Conservation (phyloP, 1,284 basidiomycete genomes). For the Trametes pubescens region DNA sequence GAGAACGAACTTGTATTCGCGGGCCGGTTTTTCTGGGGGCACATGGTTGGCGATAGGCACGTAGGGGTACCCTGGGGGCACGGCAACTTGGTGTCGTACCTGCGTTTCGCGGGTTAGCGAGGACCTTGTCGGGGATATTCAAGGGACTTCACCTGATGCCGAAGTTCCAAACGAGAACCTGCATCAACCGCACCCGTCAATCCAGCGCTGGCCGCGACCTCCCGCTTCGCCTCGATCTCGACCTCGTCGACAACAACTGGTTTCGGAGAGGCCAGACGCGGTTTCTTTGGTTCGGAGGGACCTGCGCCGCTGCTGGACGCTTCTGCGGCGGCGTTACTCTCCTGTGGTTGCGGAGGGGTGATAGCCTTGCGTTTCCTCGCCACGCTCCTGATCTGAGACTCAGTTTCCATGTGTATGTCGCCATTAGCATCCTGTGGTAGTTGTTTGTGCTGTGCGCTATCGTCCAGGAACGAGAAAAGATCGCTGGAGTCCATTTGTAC, state of each 20-base stretch:
- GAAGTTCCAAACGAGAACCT: conserved; percentile 75
- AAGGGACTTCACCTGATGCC: conserved; percentile 71
- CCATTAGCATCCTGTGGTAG: conserved; percentile 27
- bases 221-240: conserved; percentile 88
- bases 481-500: conserved; percentile 39
- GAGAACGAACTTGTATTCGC: conserved; percentile 95
- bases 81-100: conserved; percentile 95
- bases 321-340: conserved; percentile 21
- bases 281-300: conserved; percentile 51
- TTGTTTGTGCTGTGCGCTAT: conserved; percentile 38
- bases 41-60: conserved; percentile 91
- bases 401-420: conserved; percentile 34
- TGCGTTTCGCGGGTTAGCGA: conserved; percentile 40
- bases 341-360: conserved; percentile 20
- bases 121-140: background rate
- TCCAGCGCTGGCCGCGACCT: conserved; percentile 86
- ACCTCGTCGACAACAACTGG: conserved; percentile 90
- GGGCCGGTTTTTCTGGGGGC: conserved; percentile 90
- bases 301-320: conserved; percentile 35
- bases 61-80: conserved; percentile 94
- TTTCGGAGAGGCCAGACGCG: conserved; percentile 60
- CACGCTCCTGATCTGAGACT: conserved; percentile 20
- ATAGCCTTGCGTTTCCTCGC: conserved; percentile 43
- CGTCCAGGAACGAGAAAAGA: conserved; percentile 54
- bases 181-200: conserved; percentile 75